phyloP scores from a whole-genome alignment of 768 basidiomycete genomes.

The Lactifluus pinguis region DNA sequence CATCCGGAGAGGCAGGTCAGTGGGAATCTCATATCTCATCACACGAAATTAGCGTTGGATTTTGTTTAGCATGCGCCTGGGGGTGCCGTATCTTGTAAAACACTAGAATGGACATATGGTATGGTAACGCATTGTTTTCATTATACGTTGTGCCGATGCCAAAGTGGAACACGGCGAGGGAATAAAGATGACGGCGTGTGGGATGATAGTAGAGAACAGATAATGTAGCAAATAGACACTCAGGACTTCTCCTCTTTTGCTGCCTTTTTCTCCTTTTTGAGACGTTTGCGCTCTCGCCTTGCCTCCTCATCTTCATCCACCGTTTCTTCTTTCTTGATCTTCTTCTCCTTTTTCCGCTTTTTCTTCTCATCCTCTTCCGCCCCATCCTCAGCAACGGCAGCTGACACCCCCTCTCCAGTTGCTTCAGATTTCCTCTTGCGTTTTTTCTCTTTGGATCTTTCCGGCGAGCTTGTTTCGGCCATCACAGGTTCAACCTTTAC shows the following conservation, averaged over 20 bases:
- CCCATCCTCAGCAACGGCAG: constrained; percentile 30
- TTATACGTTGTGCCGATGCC: too few relatives aligned
- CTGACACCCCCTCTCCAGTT: constrained; percentile 34
- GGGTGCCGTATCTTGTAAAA: too few relatives aligned
- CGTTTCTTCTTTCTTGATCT: constrained; percentile 26
- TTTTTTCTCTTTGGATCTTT: constrained; percentile 70
- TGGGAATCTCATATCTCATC: too few relatives aligned
- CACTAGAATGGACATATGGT: too few relatives aligned
- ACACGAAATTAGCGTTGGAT: too few relatives aligned
- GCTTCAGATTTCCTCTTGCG: constrained; percentile 71
- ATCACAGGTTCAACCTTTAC: constrained; percentile 23
- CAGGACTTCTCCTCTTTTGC: constrained; percentile 27
- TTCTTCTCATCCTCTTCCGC: constrained; percentile 48
- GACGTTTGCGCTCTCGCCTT: constrained; percentile 49
- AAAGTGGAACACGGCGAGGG: too few relatives aligned
- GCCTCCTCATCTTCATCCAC: constrained; percentile 49
- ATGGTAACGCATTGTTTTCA: too few relatives aligned
- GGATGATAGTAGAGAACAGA: background rate
- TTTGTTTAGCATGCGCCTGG: too few relatives aligned
- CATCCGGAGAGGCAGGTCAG: too few relatives aligned
- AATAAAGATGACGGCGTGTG: background rate
- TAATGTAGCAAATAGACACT: background rate
- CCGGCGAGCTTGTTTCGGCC: constrained; percentile 30
- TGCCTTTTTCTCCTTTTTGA: constrained; percentile 63
- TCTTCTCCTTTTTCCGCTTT: constrained; percentile 37